Evolutionary conservation across 768 basidiomycete genomes (phyloP).

Genomic region (Mycena alexandri): DNA sequence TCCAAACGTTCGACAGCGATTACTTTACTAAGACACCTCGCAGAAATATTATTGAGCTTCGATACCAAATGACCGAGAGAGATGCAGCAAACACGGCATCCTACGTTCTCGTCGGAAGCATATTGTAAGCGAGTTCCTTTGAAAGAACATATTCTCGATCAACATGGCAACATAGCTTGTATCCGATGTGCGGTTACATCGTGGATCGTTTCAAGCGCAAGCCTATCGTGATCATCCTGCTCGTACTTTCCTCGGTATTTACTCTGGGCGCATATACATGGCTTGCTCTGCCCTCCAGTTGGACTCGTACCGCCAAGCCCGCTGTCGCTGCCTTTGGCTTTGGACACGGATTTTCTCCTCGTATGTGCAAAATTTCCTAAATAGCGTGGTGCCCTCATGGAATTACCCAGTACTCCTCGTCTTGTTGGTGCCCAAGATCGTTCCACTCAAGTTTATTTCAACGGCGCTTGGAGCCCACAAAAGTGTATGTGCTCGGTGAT

Average conservation of each 20-base stretch:
- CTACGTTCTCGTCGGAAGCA: slow-evolving; percentile 76
- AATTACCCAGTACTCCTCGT: slow-evolving; percentile 71
- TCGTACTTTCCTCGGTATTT: slow-evolving; percentile 68
- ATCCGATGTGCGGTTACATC: slow-evolving; percentile 69
- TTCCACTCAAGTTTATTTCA: slow-evolving; percentile 78
- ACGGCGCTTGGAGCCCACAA: slow-evolving; percentile 86
- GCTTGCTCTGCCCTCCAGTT: slow-evolving; percentile 70
- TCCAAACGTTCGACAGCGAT: slow-evolving; percentile 14
- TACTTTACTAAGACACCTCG: slow-evolving; percentile 16
- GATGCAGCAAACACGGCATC: slow-evolving; percentile 76
- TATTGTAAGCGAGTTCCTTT: slow-evolving; percentile 62
- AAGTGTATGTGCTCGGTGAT: slow-evolving; percentile 62
- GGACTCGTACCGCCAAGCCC: slow-evolving; percentile 71
- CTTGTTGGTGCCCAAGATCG: slow-evolving; percentile 79
- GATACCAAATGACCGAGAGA: slow-evolving; percentile 71
- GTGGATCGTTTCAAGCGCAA: slow-evolving; percentile 70
- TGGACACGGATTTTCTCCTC: slow-evolving; percentile 82
- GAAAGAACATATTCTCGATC: background rate
- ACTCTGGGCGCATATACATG: slow-evolving; percentile 75
- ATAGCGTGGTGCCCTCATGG: slow-evolving; percentile 14
- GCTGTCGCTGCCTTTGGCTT: slow-evolving; percentile 71
- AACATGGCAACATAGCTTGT: slow-evolving; percentile 16
- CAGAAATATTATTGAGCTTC: slow-evolving; percentile 80
- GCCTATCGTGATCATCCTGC: slow-evolving; percentile 69
- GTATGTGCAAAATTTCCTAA: slow-evolving; percentile 53